Evolutionary conservation across 2,329 filamentous ascomycete species (phyloP).

Genomic region (Aspergillus unguis): DNA sequence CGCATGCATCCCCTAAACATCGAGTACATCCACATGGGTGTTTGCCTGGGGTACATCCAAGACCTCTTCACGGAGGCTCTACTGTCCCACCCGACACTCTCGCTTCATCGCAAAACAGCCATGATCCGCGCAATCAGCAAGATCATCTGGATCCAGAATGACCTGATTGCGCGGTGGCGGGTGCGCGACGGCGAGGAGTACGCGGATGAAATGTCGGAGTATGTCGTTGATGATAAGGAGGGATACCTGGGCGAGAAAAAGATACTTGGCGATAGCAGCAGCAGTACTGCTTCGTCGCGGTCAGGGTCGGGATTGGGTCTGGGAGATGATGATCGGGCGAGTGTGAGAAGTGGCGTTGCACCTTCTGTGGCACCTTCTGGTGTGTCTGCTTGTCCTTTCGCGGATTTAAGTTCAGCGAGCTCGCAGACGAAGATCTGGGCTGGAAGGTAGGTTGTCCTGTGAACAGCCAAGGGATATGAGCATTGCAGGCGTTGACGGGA

Average conservation of each 20-base stretch:
- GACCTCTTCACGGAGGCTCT: conserved; percentile 75
- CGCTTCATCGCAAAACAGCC: conserved; percentile 65
- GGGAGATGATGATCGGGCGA: conserved; percentile 29
- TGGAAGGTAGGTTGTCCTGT: conserved; percentile 8
- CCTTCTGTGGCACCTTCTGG: conserved; percentile 20
- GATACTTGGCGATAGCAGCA: conserved; percentile 39
- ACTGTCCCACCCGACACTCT: conserved; percentile 65
- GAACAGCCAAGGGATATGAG: background rate
- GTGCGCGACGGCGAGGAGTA: conserved; percentile 65
- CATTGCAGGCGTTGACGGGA: conserved; percentile 12
- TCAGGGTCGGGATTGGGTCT: conserved; percentile 23
- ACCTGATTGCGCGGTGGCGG: conserved; percentile 81
- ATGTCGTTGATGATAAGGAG: conserved; percentile 54
- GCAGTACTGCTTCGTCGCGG: conserved; percentile 17
- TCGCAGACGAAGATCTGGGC: conserved; percentile 33
- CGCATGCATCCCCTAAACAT: conserved; percentile 70
- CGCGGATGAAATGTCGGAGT: conserved; percentile 42
- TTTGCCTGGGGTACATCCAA: conserved; percentile 69
- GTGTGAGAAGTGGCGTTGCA: conserved; percentile 22
- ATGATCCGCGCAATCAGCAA: conserved; percentile 74
- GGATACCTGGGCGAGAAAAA: conserved; percentile 64
- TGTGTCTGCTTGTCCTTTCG: conserved; percentile 29
- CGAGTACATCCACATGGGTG: conserved; percentile 76
- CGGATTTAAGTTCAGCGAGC: conserved; percentile 22
- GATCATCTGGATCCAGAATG: conserved; percentile 85